Evolutionary conservation across 106 monocot genomes (phyloP).

Genomic region (Acorus gramineus): DNA sequence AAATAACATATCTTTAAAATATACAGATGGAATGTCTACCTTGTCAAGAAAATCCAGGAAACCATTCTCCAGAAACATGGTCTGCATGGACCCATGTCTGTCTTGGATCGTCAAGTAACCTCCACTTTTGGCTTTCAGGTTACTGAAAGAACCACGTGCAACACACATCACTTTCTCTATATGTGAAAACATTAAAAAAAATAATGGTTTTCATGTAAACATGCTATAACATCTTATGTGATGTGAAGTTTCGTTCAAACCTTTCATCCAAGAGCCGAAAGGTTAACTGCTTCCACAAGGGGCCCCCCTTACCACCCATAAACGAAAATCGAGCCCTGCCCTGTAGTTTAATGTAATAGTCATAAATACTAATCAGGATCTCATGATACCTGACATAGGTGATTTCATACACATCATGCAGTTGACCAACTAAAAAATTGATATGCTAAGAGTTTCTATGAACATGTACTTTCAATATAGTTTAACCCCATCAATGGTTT

Average conservation of each 20-base stretch:
- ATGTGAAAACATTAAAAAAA: neutral
- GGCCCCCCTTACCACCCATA: conserved; percentile 86
- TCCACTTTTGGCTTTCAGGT: conserved; percentile 29
- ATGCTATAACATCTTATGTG: too few species aligned
- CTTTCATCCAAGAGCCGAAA: conserved; percentile 59
- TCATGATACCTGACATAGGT: too few species aligned
- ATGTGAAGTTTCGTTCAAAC: conserved; percentile 18
- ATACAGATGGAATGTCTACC: conserved; percentile 20
- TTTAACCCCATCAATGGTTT: too few species aligned
- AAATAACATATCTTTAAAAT: neutral
- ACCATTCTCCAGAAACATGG: conserved; percentile 53
- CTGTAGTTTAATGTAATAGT: conserved; percentile 20
- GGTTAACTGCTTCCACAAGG: conserved; percentile 83
- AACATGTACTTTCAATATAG: neutral
- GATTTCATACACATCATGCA: too few species aligned
- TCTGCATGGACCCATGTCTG: conserved; percentile 29
- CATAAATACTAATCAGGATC: too few species aligned
- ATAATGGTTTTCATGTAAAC: neutral
- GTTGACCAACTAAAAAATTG: too few species aligned
- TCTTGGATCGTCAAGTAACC: conserved; percentile 67
- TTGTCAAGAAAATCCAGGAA: conserved; percentile 71
- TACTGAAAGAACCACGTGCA: conserved; percentile 18
- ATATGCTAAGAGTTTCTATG: too few species aligned
- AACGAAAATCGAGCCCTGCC: conserved; percentile 95
- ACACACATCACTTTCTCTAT: neutral